phyloP scores from a whole-genome alignment of 306 rosid genomes.

The Quercus engelmannii region DNA sequence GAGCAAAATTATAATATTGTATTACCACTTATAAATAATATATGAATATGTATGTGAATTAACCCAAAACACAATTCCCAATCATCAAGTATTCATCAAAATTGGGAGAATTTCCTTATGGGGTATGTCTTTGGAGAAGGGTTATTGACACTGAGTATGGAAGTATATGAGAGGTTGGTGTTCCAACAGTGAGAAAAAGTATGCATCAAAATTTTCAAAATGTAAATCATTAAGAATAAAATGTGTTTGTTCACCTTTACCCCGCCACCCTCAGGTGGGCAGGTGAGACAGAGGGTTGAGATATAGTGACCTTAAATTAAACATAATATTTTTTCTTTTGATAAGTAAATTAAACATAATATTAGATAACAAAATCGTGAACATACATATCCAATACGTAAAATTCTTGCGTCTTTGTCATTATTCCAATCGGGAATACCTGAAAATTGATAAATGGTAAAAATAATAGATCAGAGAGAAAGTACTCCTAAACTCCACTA shows the following conservation, averaged over 20 bases:
- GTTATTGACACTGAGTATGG: too few relatives aligned
- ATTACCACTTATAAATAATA: too few relatives aligned
- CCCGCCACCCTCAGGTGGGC: too few relatives aligned
- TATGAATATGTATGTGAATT: too few relatives aligned
- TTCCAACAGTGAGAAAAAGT: not conserved
- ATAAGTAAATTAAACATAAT: too few relatives aligned
- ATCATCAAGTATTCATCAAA: not conserved
- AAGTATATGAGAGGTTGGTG: too few relatives aligned
- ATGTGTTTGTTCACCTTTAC: not conserved
- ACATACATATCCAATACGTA: conserved; percentile 82
- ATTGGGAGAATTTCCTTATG: not conserved
- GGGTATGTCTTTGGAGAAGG: too few relatives aligned
- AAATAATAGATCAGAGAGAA: not conserved
- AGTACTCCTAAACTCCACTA: not conserved
- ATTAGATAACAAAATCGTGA: not conserved
- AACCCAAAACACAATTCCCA: too few relatives aligned
- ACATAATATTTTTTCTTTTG: too few relatives aligned
- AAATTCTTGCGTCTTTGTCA: conserved; percentile 67
- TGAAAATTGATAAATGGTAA: conserved; percentile 28
- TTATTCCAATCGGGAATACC: conserved; percentile 65
- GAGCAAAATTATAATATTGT: too few relatives aligned
- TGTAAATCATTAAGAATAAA: not conserved
- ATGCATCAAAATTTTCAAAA: not conserved
- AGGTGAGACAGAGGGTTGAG: not conserved
- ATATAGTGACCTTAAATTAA: not conserved